Base-by-base conservation (phyloP, 176 grass and related monocot genomes). In the Leersia perrieri region DNA sequence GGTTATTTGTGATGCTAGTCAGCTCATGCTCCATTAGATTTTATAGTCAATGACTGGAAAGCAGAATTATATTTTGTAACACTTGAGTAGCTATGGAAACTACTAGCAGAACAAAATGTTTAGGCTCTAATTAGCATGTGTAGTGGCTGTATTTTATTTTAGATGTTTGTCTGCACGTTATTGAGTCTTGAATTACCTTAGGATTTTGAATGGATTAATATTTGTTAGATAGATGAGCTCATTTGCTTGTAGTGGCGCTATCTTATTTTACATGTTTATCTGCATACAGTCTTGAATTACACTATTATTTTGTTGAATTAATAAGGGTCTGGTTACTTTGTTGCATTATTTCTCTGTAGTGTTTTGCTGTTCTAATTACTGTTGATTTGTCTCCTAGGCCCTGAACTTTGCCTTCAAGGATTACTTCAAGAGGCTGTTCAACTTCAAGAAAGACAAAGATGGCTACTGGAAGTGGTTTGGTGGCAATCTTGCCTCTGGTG, bases 381-480 rank as follows among this genome's bases (percentile, higher is more conserved):
- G 3, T 10, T 29, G 2, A 16, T 74, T 74, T 15, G 12, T 36
- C 3, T 77, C 2, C 66, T 55, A 98, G 95, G 95, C 95, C 16
- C 70, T 98, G 80, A 98, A 98, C 90, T 98, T 98, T 78, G 95
- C 95, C 1, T 98, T 98, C 60, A 98, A 98, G 90, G 95, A 98
- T 76, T 89, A 98, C 89, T 98, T 98, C 88, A 98, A 98, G 88
- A 94, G 92, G 41, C 28, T 94, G 70, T 98, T 98, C 78, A 98
- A 98, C 83, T 94, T 89, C 53, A 94, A 98, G 88, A 98, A 98
- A 42, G 95, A 98, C 33, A 91, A 0, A 77, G 94, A 98, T 87
- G 95, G 95, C 30, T 98, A 97, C 76, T 97, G 91, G 94, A 87
- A 88, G 69, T 97, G 94, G 94, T 97, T 97, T 53, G 94, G 11